Conservation (phyloP, 208 protist genomes). For the Leishmania amazonensis region DNA sequence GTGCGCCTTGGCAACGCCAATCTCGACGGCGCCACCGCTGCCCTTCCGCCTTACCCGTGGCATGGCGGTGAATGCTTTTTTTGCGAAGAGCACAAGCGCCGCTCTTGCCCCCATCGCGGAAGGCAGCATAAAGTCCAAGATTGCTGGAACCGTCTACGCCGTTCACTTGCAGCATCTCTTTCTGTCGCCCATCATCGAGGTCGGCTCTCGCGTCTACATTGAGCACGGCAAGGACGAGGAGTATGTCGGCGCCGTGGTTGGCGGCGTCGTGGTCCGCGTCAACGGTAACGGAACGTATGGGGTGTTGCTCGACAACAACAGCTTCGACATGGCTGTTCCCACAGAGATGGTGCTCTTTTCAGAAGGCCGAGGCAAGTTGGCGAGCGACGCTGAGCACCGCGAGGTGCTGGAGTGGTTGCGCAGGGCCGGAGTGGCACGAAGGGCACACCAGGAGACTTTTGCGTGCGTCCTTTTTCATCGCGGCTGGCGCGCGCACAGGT, state of each 20-base stretch:
- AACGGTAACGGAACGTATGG: slow-evolving; percentile 80
- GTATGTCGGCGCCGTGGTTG: slow-evolving; percentile 40
- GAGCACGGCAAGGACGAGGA: slow-evolving; percentile 48
- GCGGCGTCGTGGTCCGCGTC: slow-evolving; percentile 74
- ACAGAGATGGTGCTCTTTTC: slow-evolving; percentile 63
- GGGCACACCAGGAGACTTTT: slow-evolving; percentile 70
- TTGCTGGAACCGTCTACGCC: slow-evolving; percentile 73
- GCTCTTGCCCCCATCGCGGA: slow-evolving; percentile 48
- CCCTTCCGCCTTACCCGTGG: slow-evolving; percentile 20
- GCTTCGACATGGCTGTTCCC: slow-evolving; percentile 75
- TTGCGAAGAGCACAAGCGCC: slow-evolving; percentile 48
- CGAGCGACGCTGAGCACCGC: slow-evolving; percentile 47
- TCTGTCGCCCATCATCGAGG: slow-evolving; percentile 73
- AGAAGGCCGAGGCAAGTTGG: slow-evolving; percentile 55
- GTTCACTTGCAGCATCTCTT: slow-evolving; percentile 62
- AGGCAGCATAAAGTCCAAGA: slow-evolving; percentile 58
- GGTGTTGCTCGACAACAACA: slow-evolving; percentile 87
- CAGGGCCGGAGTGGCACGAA: slow-evolving; percentile 65
- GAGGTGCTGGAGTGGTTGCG: slow-evolving; percentile 80
- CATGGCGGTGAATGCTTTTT: slow-evolving; percentile 55
- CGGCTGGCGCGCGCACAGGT: slow-evolving; percentile 77
- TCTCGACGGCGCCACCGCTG: not conserved
- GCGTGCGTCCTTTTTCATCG: slow-evolving; percentile 76
- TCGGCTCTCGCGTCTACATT: slow-evolving; percentile 79
- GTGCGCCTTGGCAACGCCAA: not conserved